A percentile compares a stretch with the other conserved stretches of the same genome.
Conservation (phyloP, 176 grass and related monocot species). For the Oryza meridionalis region DNA sequence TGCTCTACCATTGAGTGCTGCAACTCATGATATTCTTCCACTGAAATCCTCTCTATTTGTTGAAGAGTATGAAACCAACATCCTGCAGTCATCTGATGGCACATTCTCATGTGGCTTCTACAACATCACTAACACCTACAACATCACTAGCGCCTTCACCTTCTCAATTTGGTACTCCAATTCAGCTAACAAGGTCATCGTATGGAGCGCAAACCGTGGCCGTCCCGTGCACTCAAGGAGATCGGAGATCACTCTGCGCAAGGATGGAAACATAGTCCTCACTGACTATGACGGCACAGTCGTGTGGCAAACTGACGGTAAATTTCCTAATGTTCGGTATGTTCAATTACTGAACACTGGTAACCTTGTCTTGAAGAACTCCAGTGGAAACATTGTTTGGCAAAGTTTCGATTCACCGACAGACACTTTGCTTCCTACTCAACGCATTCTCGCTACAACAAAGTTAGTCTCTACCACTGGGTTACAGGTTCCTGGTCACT, state of each 20-base stretch:
- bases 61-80: constrained; percentile 29
- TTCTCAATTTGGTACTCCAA: constrained; percentile 50
- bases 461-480: constrained; percentile 42
- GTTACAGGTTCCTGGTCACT: constrained; percentile 34
- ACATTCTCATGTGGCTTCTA: constrained; percentile 49
- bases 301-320: constrained; percentile 31
- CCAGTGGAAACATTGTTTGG: constrained; percentile 24
- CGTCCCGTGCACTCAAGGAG: constrained; percentile 39
- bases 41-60: constrained; percentile 28
- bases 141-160: constrained; percentile 30
- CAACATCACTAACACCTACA: constrained; percentile 7
- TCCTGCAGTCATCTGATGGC: constrained; percentile 30
- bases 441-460: not conserved
- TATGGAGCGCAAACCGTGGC: constrained; percentile 53
- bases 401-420: constrained; percentile 50
- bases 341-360: constrained; percentile 43
- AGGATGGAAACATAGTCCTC: constrained; percentile 44
- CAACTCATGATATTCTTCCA: not conserved
- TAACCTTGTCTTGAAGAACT: constrained; percentile 50
- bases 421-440: constrained; percentile 42
- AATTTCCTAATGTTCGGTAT: not conserved
- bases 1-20: not conserved
- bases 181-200: not conserved
- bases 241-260: constrained; percentile 31
- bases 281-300: constrained; percentile 40